A percentile compares a stretch with the other conserved stretches of the same genome.
Evolutionary conservation across 768 basidiomycete species (phyloP).

Genomic region (Gautieria morchelliformis): DNA sequence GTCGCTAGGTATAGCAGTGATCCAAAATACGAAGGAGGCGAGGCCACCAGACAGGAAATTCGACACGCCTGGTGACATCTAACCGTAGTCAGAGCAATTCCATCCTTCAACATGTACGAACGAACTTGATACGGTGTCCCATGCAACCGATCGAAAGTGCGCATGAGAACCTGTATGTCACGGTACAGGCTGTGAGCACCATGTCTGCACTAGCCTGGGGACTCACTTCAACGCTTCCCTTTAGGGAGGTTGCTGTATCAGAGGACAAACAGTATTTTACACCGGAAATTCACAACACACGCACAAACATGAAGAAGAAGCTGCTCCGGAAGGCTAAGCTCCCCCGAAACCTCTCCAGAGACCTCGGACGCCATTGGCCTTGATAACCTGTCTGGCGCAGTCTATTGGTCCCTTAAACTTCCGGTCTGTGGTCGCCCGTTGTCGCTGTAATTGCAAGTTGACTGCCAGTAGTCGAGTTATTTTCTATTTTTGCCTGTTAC

Average conservation of each 20-base stretch:
- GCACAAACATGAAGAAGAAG: slow-evolving; percentile 75
- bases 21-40: slow-evolving; percentile 56
- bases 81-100: slow-evolving; percentile 6
- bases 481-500: slow-evolving; percentile 8
- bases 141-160: slow-evolving; percentile 41
- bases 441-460: slow-evolving; percentile 58
- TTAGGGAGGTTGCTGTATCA: too few relatives aligned
- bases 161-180: slow-evolving; percentile 44
- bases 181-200: background rate
- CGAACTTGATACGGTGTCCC: slow-evolving; percentile 55
- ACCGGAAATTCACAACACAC: slow-evolving; percentile 23
- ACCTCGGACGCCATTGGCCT: slow-evolving; percentile 50
- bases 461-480: slow-evolving; percentile 25
- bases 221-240: slow-evolving; percentile 2
- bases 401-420: slow-evolving; percentile 60
- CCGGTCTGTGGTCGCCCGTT: slow-evolving; percentile 39
- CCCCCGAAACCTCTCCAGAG: slow-evolving; percentile 72
- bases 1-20: slow-evolving; percentile 63
- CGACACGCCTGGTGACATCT: slow-evolving; percentile 53
- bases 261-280: slow-evolving; percentile 13
- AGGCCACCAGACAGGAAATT: slow-evolving; percentile 61
- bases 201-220: slow-evolving; percentile 9
- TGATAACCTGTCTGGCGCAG: slow-evolving; percentile 54
- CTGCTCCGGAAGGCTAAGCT: slow-evolving; percentile 64
- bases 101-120: background rate